These are phyloP conservation scores for Apiotrichum domesticum DNA, from an alignment of 1,284 basidiomycete genomes.

Conservation along the genomic window DNA sequence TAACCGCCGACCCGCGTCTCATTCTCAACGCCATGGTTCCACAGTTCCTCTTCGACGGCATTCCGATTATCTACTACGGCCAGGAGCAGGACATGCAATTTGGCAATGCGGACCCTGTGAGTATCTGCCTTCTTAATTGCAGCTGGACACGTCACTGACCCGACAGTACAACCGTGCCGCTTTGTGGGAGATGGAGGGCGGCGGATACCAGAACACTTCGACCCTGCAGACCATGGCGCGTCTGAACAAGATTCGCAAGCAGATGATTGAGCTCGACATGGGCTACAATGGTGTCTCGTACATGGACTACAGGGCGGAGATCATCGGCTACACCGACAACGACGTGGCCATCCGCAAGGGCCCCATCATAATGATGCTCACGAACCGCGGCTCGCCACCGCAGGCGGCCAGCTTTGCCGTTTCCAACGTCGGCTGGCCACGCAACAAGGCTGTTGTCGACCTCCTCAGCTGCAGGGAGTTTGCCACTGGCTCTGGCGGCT, in stretches of 20 bases:
- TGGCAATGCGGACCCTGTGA: conserved; percentile 55
- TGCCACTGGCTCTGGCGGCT: conserved; percentile 34
- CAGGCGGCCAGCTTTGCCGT: conserved; percentile 32
- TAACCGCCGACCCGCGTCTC: conserved; percentile 42
- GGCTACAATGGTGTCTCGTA: conserved; percentile 50
- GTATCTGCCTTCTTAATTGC: not conserved
- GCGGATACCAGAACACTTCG: conserved; percentile 50
- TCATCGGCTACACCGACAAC: conserved; percentile 56
- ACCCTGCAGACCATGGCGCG: conserved; percentile 58
- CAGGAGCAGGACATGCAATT: conserved; percentile 60
- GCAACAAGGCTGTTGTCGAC: conserved; percentile 38
- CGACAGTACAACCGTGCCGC: conserved; percentile 61
- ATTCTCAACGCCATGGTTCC: conserved; percentile 60
- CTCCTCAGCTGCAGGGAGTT: conserved; percentile 38
- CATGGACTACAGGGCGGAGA: conserved; percentile 55
- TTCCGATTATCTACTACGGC: conserved; percentile 66
- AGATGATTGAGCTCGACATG: conserved; percentile 53
- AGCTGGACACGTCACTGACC: not conserved
- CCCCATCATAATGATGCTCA: conserved; percentile 61
- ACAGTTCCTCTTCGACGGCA: conserved; percentile 62
- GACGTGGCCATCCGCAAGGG: conserved; percentile 69
- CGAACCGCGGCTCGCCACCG: conserved; percentile 52
- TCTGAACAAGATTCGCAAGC: conserved; percentile 67
- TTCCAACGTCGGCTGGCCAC: conserved; percentile 33
- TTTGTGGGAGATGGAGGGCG: conserved; percentile 56